Evolutionary conservation across 2,329 filamentous ascomycete species (phyloP), one percentile per base, ranked within the genome.

Genomic region (Fusarium sp.): DNA sequence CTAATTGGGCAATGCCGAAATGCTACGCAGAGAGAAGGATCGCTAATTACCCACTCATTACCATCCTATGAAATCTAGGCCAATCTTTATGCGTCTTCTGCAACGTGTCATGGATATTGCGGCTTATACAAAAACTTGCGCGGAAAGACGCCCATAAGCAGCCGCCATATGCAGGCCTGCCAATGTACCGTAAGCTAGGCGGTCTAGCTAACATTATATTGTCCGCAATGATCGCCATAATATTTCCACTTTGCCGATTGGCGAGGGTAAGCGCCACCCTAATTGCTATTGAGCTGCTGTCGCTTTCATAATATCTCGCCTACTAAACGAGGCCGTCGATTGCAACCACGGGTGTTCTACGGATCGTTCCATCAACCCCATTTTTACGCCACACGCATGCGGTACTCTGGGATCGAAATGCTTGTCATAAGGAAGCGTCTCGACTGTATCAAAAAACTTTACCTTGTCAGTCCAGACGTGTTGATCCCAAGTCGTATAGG

Each of bases 311-410:
- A 27, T 46, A 45, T 4, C 7, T 34, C 41, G 27, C 29, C 29
- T 25, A 46, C 41, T 34, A 25, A 34, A 55, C 12, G 29, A 55
- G 18, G 29, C 9, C 41, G 29, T 34, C 11, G 6, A 34, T 37
- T 37, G 41, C 12, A 34, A 24, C 3, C 22, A 24, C 22, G 22
- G 22, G 22, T 46, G 29, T 55, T 55, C 41, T 46, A 37, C 13
- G 3, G 18, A 37, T 55, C 16, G 12, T 55, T 46, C 41, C 18
- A 34, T 55, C 16, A 9, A 9, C 29, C 41, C 52, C 41, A 46
- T 37, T 37, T 55, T 55, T 55, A 55, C 52, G 40, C 52, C 52
- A 34, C 52, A 27, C 22, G 18, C 52, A 37, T 55, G 41, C 41
- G 8, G 20, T 55, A 12, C 29, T 27, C 2, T 22, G 8, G 52